These are phyloP conservation scores for Deuterostichococcus epilithicus DNA, from an alignment of 139 green algal species.

Conservation along the genomic window DNA sequence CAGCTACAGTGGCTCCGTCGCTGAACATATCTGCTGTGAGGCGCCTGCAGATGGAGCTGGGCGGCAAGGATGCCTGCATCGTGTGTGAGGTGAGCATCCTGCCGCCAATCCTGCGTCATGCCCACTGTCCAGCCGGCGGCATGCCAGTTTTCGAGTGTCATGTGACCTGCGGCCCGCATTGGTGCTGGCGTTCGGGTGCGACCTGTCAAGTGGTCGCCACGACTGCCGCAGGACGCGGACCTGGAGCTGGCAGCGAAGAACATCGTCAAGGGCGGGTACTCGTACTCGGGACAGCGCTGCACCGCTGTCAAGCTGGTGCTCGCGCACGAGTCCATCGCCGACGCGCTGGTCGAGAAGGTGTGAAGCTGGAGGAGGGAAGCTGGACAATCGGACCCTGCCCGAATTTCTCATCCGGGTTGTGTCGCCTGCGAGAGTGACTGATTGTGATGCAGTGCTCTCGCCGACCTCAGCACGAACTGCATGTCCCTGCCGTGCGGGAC, in stretches of 20 bases:
- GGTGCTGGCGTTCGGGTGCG: too few species aligned
- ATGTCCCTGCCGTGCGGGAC: not conserved
- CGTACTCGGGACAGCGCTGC: constrained; percentile 89
- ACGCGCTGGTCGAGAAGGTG: constrained; percentile 70
- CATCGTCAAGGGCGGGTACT: constrained; percentile 93
- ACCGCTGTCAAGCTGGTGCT: constrained; percentile 89
- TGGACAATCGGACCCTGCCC: too few species aligned
- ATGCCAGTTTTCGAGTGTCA: too few species aligned
- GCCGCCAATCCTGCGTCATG: too few species aligned
- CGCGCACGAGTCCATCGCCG: constrained; percentile 67
- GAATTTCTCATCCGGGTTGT: too few species aligned
- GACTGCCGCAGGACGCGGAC: constrained; percentile 78
- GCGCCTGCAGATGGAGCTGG: constrained; percentile 94
- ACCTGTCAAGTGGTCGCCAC: not conserved
- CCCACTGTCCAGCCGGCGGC: too few species aligned
- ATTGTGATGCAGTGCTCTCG: too few species aligned
- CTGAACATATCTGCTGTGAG: constrained; percentile 43
- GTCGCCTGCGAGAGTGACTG: too few species aligned
- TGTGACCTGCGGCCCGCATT: too few species aligned
- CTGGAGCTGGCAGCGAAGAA: constrained; percentile 76
- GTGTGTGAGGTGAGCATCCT: constrained; percentile 45
- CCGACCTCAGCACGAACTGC: too few species aligned
- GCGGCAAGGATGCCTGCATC: constrained; percentile 94
- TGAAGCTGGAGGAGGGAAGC: too few species aligned
- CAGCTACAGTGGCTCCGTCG: not conserved